Conservation (phyloP, 1,284 basidiomycete species). For the Trichosporon sp. region DNA sequence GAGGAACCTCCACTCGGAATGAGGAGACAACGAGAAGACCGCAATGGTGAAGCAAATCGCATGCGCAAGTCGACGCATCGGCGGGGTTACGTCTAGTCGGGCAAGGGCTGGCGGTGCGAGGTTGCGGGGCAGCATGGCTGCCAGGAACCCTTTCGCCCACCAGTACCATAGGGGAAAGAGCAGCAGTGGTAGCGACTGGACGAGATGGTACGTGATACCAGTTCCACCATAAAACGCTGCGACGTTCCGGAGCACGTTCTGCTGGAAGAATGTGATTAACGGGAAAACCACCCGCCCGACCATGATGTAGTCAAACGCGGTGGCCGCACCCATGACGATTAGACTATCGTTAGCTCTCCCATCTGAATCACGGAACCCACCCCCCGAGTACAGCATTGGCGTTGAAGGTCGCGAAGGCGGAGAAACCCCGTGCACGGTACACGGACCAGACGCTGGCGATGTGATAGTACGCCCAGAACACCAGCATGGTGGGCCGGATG, state of each 20-base stretch:
- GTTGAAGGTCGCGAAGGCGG: background rate
- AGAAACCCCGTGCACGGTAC: background rate
- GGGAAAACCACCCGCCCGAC: slow-evolving; percentile 39
- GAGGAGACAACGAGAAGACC: slow-evolving; percentile 71
- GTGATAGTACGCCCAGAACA: slow-evolving; percentile 75
- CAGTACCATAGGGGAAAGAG: slow-evolving; percentile 69
- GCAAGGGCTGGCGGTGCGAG: slow-evolving; percentile 39
- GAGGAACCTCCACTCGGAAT: slow-evolving; percentile 96
- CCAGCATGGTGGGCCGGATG: slow-evolving; percentile 75
- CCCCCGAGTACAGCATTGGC: slow-evolving; percentile 13
- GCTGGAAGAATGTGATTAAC: slow-evolving; percentile 63
- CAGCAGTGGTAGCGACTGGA: slow-evolving; percentile 78
- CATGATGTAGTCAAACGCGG: slow-evolving; percentile 37
- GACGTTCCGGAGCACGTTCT: slow-evolving; percentile 76
- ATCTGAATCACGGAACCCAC: background rate
- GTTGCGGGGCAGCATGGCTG: slow-evolving; percentile 20
- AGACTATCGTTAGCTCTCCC: slow-evolving; percentile 19
- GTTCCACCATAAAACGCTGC: slow-evolving; percentile 92
- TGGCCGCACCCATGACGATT: slow-evolving; percentile 28
- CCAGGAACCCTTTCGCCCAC: slow-evolving; percentile 55
- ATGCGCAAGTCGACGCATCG: slow-evolving; percentile 52
- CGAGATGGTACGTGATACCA: slow-evolving; percentile 81
- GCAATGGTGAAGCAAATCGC: slow-evolving; percentile 61
- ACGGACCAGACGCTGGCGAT: slow-evolving; percentile 10
- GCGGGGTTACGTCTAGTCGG: slow-evolving; percentile 24